Evolutionary conservation across 495 filamentous ascomycete species (phyloP).

Genomic region (Sordaria brevicollis): DNA sequence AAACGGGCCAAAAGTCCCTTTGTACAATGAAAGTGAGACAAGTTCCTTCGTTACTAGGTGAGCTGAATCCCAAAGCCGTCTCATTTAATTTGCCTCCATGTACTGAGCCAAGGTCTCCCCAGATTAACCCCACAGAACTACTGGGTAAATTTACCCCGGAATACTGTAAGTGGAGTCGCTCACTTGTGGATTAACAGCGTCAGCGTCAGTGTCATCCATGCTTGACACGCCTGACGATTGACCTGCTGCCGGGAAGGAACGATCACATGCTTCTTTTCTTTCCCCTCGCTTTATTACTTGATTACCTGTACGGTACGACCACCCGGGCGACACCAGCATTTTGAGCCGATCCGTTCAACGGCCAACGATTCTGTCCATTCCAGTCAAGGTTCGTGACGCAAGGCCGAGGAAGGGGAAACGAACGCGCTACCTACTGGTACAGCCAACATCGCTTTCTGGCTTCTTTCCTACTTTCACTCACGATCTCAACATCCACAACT

Average conservation of each 20-base stretch:
- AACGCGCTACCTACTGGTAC: too few species aligned
- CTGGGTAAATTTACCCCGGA: not conserved
- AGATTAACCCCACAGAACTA: not conserved
- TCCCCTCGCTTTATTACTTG: not conserved
- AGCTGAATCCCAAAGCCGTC: not conserved
- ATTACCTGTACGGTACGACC: too few species aligned
- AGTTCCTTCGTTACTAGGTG: too few species aligned
- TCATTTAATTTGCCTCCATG: not conserved
- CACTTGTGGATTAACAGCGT: not conserved
- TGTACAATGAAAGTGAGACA: too few species aligned
- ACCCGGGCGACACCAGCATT: not conserved
- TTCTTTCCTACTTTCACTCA: not conserved
- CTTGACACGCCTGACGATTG: not conserved
- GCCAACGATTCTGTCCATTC: conserved; percentile 12
- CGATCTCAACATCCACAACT: not conserved
- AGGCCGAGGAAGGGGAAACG: conserved; percentile 18
- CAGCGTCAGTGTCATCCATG: not conserved
- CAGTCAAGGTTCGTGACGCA: conserved; percentile 25
- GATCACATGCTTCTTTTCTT: not conserved
- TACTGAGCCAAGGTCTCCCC: not conserved
- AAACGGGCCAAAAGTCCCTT: too few species aligned
- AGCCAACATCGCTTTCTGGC: not conserved
- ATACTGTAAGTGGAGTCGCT: not conserved
- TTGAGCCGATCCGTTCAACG: not conserved
- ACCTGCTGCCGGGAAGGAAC: not conserved